Conservation (phyloP, 768 basidiomycete genomes). For the Auriscalpium orientale region DNA sequence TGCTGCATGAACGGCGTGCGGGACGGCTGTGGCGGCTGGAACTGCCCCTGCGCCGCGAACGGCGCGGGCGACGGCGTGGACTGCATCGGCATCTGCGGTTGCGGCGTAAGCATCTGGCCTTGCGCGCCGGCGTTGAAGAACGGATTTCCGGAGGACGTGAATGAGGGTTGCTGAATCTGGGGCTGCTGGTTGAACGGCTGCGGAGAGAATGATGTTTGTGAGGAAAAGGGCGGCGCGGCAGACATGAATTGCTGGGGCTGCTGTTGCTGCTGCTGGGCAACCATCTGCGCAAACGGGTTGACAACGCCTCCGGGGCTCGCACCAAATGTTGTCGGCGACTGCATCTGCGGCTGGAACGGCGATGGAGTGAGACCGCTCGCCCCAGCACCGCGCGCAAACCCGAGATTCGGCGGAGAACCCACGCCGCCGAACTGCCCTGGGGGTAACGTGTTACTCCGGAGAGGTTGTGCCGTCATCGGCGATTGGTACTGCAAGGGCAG, state of each 20-base stretch:
- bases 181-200: constrained; percentile 15
- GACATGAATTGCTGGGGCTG: constrained; percentile 13
- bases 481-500: constrained; percentile 19
- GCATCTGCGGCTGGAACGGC: constrained; percentile 18
- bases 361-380: not conserved
- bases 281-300: constrained; percentile 11
- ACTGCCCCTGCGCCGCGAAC: constrained; percentile 9
- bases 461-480: constrained; percentile 13
- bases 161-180: constrained; percentile 10
- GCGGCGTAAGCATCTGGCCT: constrained; percentile 23
- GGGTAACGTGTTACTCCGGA: not conserved
- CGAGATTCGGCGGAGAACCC: constrained; percentile 2
- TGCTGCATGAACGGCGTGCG: constrained; percentile 13
- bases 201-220: constrained; percentile 20
- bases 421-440: constrained; percentile 10
- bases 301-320: not conserved
- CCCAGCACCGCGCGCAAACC: constrained; percentile 8
- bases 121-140: constrained; percentile 22
- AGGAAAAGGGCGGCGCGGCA: constrained; percentile 9
- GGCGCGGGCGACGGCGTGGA: constrained; percentile 9
- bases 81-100: constrained; percentile 15
- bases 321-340: constrained; percentile 6
- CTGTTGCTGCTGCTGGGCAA: constrained; percentile 18
- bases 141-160: constrained; percentile 3
- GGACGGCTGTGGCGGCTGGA: constrained; percentile 24